A percentile compares a stretch with the other conserved stretches of the same genome.
Evolutionary conservation across 495 filamentous ascomycete species (phyloP).

Genomic region (Hypomontagnella monticulosa): DNA sequence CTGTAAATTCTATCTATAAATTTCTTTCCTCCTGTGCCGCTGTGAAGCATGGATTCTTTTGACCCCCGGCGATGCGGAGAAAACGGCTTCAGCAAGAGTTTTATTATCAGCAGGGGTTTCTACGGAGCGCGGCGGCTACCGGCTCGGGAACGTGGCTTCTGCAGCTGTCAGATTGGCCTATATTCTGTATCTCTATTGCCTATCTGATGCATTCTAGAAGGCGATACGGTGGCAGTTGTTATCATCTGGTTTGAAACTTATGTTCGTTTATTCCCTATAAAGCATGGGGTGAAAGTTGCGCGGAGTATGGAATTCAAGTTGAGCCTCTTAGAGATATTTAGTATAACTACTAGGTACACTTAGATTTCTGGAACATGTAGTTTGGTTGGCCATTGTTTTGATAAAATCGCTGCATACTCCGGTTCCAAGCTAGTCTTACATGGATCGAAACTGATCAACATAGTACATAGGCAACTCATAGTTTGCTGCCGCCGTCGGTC

Average conservation of each 20-base stretch:
- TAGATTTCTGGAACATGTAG: neutral
- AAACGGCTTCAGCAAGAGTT: neutral
- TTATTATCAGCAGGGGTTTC: constrained; percentile 17
- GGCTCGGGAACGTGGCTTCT: neutral
- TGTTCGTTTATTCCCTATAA: too few species aligned
- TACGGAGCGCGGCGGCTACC: constrained; percentile 31
- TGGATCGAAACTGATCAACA: neutral
- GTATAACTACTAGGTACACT: too few species aligned
- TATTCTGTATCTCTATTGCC: neutral
- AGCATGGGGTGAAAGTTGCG: too few species aligned
- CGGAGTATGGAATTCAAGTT: too few species aligned
- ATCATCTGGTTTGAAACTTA: too few species aligned
- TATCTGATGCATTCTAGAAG: neutral
- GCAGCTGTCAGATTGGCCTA: too few species aligned
- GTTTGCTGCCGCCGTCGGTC: neutral
- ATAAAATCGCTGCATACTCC: neutral
- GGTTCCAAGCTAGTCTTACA: constrained; percentile 15
- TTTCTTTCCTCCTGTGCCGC: too few species aligned
- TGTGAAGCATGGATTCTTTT: too few species aligned
- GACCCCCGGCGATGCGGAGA: neutral
- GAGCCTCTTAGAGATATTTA: neutral
- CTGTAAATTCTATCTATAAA: too few species aligned
- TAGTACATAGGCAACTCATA: neutral
- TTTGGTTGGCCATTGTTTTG: constrained; percentile 3
- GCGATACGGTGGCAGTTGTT: too few species aligned